phyloP scores from a whole-genome alignment of 2,329 filamentous ascomycete species.

The Penicillium hesseltinei region DNA sequence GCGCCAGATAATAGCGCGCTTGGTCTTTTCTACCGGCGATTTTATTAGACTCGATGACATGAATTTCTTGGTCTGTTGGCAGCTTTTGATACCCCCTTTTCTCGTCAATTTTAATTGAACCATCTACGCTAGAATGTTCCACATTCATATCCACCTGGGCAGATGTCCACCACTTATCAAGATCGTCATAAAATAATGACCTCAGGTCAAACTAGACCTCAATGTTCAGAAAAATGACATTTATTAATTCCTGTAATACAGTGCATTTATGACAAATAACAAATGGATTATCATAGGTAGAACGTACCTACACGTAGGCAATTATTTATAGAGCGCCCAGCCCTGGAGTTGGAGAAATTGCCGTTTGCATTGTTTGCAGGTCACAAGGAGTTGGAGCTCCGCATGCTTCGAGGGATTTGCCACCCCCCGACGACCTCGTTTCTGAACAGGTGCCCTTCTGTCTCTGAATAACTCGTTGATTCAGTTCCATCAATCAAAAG shows the following conservation, averaged over 20 bases:
- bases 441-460: conserved; percentile 3
- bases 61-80: background rate
- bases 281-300: background rate
- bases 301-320: background rate
- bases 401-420: conserved; percentile 26
- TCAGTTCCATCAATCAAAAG: background rate
- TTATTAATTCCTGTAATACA: background rate
- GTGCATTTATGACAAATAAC: background rate
- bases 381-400: conserved; percentile 17
- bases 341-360: conserved; percentile 8
- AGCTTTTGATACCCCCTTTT: conserved; percentile 9
- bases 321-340: background rate
- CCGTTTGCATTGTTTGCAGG: conserved; percentile 28
- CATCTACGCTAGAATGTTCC: background rate
- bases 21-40: background rate
- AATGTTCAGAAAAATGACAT: background rate
- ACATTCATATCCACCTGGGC: background rate
- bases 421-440: conserved; percentile 16
- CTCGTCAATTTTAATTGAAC: background rate
- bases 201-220: background rate
- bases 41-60: background rate
- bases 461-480: conserved; percentile 3
- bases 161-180: background rate
- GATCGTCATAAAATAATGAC: background rate
- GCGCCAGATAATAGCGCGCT: background rate